A percentile compares a stretch with the other conserved stretches of the same genome.
Conservation (phyloP, 2,329 filamentous ascomycete genomes). For the Fusarium miscanthi region DNA sequence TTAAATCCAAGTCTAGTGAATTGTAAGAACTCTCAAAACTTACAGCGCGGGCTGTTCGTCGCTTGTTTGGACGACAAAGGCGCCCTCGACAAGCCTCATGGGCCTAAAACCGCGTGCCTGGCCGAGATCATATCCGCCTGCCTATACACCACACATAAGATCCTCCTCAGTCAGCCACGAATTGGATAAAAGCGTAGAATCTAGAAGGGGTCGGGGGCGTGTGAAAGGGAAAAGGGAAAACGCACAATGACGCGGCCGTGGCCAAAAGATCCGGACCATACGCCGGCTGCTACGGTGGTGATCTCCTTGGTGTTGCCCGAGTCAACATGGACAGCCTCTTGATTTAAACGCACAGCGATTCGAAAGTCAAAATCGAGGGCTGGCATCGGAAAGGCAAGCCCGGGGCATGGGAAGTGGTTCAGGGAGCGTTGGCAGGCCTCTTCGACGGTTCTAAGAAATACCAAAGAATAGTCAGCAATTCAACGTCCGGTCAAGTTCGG, state of each 20-base stretch:
- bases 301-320: slow-evolving; percentile 59
- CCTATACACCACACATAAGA: slow-evolving; percentile 43
- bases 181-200: slow-evolving; percentile 16
- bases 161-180: slow-evolving; percentile 41
- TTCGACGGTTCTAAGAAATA: slow-evolving; percentile 48
- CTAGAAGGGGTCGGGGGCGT: neutral
- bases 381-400: slow-evolving; percentile 58
- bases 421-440: slow-evolving; percentile 53
- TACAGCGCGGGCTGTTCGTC: slow-evolving; percentile 60
- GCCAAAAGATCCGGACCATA: slow-evolving; percentile 62
- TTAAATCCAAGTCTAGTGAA: neutral
- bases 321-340: slow-evolving; percentile 57
- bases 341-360: slow-evolving; percentile 59
- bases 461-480: slow-evolving; percentile 36
- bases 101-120: slow-evolving; percentile 55
- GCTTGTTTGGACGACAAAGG: slow-evolving; percentile 60
- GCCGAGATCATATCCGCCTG: slow-evolving; percentile 56
- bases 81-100: slow-evolving; percentile 59
- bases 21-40: slow-evolving; percentile 21
- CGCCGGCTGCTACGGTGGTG: slow-evolving; percentile 59
- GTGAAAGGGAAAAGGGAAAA: slow-evolving; percentile 2
- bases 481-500: neutral
- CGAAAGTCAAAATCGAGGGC: slow-evolving; percentile 62
- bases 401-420: slow-evolving; percentile 56
- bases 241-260: slow-evolving; percentile 60